Base-by-base conservation (phyloP, 805 yeast genomes). In the Yamadazyma ubonensis region DNA sequence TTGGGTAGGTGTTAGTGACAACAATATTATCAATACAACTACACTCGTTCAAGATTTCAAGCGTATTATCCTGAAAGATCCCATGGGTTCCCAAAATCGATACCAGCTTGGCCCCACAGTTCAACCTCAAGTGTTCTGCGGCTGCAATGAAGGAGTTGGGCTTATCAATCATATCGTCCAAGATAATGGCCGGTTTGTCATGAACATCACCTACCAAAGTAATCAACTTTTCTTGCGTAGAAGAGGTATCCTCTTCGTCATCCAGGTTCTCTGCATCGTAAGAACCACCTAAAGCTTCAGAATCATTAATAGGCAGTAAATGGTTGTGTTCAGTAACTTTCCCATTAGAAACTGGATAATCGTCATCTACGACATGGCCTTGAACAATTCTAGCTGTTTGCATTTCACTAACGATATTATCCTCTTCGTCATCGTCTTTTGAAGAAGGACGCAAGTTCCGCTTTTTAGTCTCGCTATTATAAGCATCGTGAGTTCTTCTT, bases 121-220 rank as follows among this genome's bases (percentile, higher is more conserved):
- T 91, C 64, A 86, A 73, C 50, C 95, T 78, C 61, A 95, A 79
- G 67, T 93, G 99, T 67, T 93, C 99, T 23, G 99, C 99, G 30
- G 99, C 99, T 21, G 97, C 91, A 48, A 93, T 85, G 59, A 90
- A 91, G 7, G 95, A 81, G 48, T 83, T 82, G 32, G 96, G 96
- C 59, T 93, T 88, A 60, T 93, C 99, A 54, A 93, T 84, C 95
- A 93, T 87, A 61, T 93, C 99, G 66, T 93, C 99, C 43, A 93
- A 73, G 44, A 93, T 86, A 50, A 93, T 86, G 14, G 97, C 98
- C 5, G 95, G 86, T 63, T 86, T 86, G 52, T 81, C 84, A 50
- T 86, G 81, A 36, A 93, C 99, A 59, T 91, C 95, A 46, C 99
- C 99, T 32, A 93, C 99, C 41, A 93, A 74, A 10, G 99, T 93